Conservation (phyloP, 495 filamentous ascomycete genomes). For the Choiromyces venosus region DNA sequence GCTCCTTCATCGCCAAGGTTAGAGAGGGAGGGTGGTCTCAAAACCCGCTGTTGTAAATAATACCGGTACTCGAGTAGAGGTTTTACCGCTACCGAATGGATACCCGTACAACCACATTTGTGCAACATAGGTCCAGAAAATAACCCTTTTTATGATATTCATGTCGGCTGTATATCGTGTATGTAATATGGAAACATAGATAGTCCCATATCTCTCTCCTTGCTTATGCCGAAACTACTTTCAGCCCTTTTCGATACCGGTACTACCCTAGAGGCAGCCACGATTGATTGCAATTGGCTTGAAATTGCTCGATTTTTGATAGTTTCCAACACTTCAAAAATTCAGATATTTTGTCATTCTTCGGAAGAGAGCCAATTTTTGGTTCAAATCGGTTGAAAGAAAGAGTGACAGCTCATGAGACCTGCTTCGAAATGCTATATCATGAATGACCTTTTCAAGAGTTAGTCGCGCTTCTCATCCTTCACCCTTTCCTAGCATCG, state of each 20-base stretch:
- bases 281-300: neutral
- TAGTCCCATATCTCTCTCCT: neutral
- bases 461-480: too few relatives aligned
- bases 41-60: constrained; percentile 17
- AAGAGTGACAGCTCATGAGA: constrained; percentile 30
- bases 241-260: neutral
- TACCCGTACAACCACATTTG: neutral
- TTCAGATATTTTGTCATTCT: neutral
- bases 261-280: neutral
- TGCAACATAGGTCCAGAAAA: neutral
- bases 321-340: neutral
- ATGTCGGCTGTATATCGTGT: neutral
- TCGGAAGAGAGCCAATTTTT: constrained; percentile 13
- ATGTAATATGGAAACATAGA: neutral
- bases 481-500: neutral
- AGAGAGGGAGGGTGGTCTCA: neutral
- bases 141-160: neutral
- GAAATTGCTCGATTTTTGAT: neutral
- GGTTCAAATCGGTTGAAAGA: neutral
- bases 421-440: constrained; percentile 9
- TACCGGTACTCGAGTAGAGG: constrained; percentile 29
- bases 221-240: neutral
- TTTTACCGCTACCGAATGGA: constrained; percentile 23
- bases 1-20: constrained; percentile 9
- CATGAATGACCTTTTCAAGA: neutral